A percentile compares a stretch with the other conserved stretches of the same genome.
These are phyloP conservation scores for Nicotiana attenuata DNA, from an alignment of 257 asterid species.

Conservation along the genomic window DNA sequence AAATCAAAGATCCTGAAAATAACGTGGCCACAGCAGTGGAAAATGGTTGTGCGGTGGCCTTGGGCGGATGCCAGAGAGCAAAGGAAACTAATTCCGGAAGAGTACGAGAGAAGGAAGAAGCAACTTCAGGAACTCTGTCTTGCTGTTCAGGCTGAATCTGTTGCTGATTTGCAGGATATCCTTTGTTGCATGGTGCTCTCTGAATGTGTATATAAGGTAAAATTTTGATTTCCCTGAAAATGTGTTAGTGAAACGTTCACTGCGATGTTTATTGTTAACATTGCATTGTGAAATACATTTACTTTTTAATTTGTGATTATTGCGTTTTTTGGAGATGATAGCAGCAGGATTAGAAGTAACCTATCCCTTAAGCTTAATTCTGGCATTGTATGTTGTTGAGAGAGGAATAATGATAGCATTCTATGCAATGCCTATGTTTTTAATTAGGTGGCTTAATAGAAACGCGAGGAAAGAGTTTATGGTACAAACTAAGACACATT, in stretches of 20 bases:
- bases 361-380: no score
- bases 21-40: slow-evolving; percentile 88
- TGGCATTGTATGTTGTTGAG: no score
- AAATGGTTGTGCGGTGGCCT: slow-evolving; percentile 75
- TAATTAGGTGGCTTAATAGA: not conserved
- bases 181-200: slow-evolving; percentile 97
- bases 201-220: slow-evolving; percentile 58
- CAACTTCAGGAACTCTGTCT: slow-evolving; percentile 65
- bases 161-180: slow-evolving; percentile 88
- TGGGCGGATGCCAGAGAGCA: slow-evolving; percentile 69
- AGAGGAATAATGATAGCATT: not conserved
- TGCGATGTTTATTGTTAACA: no score
- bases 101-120: slow-evolving; percentile 66
- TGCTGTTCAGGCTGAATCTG: slow-evolving; percentile 82
- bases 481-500: not conserved
- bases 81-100: slow-evolving; percentile 62
- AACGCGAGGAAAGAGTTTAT: not conserved
- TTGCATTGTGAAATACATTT: no score
- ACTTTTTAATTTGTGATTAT: no score
- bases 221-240: not conserved
- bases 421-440: not conserved
- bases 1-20: slow-evolving; percentile 60
- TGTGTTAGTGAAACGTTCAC: not conserved
- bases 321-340: no score
- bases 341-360: no score